phyloP scores from a whole-genome alignment of 306 rosid species.

The Prunus fruticosa region DNA sequence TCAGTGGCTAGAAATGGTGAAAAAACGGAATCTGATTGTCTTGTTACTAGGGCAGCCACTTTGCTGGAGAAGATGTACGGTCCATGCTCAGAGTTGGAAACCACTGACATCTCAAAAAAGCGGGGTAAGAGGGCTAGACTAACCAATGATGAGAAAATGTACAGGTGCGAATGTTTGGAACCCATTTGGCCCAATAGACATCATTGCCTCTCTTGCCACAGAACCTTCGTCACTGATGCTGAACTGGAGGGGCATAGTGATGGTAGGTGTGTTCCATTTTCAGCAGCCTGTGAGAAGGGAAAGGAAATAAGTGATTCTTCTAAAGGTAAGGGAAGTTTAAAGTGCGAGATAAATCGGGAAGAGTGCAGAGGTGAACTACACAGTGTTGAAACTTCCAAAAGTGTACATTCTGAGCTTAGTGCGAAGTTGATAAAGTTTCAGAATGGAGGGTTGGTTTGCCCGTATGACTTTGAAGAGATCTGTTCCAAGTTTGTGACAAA shows the following conservation, averaged over 20 bases:
- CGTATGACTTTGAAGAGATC: constrained; percentile 66
- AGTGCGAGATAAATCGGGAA: constrained; percentile 42
- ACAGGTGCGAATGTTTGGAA: constrained; percentile 87
- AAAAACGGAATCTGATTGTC: constrained; percentile 39
- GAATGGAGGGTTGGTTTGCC: constrained; percentile 60
- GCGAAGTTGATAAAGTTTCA: constrained; percentile 71
- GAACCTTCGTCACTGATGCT: constrained; percentile 50
- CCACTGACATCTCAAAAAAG: constrained; percentile 48
- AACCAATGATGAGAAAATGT: constrained; percentile 60
- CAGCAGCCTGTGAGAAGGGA: constrained; percentile 40
- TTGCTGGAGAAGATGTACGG: constrained; percentile 73
- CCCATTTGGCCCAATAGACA: constrained; percentile 73
- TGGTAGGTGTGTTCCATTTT: constrained; percentile 60
- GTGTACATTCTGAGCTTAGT: constrained; percentile 43
- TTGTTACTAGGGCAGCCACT: constrained; percentile 65
- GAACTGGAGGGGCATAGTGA: constrained; percentile 79
- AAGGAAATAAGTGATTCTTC: constrained; percentile 54
- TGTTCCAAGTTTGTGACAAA: constrained; percentile 71
- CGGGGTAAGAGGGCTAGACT: constrained; percentile 44
- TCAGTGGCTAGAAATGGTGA: constrained; percentile 40
- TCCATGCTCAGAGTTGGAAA: constrained; percentile 55
- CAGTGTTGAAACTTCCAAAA: constrained; percentile 33
- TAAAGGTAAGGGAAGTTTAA: constrained; percentile 56
- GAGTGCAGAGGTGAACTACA: constrained; percentile 46
- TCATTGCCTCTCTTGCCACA: constrained; percentile 90